Conservation (phyloP, 257 asterid species). For the Lycium barbarum region DNA sequence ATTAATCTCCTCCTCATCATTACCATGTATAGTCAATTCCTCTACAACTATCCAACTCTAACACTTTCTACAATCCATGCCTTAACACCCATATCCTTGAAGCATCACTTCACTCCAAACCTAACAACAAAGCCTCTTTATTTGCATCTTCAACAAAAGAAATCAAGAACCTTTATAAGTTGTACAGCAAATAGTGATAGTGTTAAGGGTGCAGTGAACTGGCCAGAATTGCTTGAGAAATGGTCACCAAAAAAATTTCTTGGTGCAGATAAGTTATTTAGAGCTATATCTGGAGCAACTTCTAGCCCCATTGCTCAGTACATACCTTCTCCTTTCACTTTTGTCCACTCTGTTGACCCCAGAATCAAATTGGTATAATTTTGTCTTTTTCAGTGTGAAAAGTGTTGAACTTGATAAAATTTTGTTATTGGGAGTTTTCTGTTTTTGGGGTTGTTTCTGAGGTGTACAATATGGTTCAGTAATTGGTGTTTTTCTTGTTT, state of each 20-base stretch:
- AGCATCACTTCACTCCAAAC: slow-evolving; percentile 32
- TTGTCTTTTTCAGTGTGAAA: background rate
- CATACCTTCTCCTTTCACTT: slow-evolving; percentile 92
- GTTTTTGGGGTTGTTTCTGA: slow-evolving; percentile 16
- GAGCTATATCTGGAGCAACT: slow-evolving; percentile 88
- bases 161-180: slow-evolving; percentile 34
- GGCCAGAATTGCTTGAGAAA: slow-evolving; percentile 59
- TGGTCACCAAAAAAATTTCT: slow-evolving; percentile 73
- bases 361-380: slow-evolving; percentile 81
- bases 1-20: background rate
- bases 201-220: slow-evolving; percentile 50
- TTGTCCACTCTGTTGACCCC: slow-evolving; percentile 91
- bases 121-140: slow-evolving; percentile 31
- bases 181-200: slow-evolving; percentile 47
- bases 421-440: slow-evolving; percentile 3
- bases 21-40: slow-evolving; percentile 59
- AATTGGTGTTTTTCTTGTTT: background rate
- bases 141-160: slow-evolving; percentile 31
- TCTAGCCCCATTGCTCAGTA: slow-evolving; percentile 97
- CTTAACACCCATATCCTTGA: slow-evolving; percentile 27
- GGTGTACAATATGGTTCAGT: background rate
- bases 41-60: slow-evolving; percentile 42
- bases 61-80: slow-evolving; percentile 31
- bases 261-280: slow-evolving; percentile 84
- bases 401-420: slow-evolving; percentile 18